phyloP scores from a whole-genome alignment of 495 filamentous ascomycete species.

The Evernia prunastri region DNA sequence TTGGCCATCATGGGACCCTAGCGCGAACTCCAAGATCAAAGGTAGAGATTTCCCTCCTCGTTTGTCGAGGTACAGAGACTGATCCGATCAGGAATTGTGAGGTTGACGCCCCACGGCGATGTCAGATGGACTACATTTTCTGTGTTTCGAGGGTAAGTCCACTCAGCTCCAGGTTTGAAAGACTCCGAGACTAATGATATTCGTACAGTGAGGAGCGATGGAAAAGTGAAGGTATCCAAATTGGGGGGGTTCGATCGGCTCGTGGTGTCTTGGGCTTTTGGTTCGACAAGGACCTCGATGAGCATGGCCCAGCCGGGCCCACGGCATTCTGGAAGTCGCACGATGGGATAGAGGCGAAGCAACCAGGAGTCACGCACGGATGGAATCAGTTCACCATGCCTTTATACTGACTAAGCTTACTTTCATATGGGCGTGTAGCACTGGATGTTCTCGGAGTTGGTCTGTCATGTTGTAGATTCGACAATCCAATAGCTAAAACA shows the following conservation, averaged over 20 bases:
- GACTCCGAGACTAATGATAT: constrained; percentile 3
- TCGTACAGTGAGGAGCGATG: constrained; percentile 46
- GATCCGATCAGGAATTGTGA: constrained; percentile 41
- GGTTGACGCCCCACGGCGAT: constrained; percentile 55
- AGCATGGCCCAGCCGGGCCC: constrained; percentile 56
- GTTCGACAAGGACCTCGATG: constrained; percentile 59
- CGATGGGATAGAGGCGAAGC: constrained; percentile 32
- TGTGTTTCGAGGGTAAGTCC: constrained; percentile 42
- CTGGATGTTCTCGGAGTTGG: neutral
- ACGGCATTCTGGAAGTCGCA: constrained; percentile 63
- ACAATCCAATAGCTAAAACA: neutral
- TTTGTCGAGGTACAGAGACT: neutral
- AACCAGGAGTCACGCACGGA: neutral
- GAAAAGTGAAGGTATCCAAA: constrained; percentile 59
- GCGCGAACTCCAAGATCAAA: constrained; percentile 49
- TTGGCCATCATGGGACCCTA: constrained; percentile 52
- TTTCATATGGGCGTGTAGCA: neutral
- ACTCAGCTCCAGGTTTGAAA: neutral
- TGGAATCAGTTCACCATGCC: constrained; percentile 3
- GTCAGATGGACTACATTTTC: constrained; percentile 61
- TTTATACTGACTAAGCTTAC: neutral
- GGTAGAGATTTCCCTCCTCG: constrained; percentile 27
- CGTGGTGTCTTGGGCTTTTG: constrained; percentile 57
- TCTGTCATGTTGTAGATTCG: too few species aligned
- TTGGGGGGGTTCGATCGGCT: constrained; percentile 51